Base-by-base conservation (phyloP, 2,329 filamentous ascomycete species). In the Coccinonectria pachysandricola region DNA sequence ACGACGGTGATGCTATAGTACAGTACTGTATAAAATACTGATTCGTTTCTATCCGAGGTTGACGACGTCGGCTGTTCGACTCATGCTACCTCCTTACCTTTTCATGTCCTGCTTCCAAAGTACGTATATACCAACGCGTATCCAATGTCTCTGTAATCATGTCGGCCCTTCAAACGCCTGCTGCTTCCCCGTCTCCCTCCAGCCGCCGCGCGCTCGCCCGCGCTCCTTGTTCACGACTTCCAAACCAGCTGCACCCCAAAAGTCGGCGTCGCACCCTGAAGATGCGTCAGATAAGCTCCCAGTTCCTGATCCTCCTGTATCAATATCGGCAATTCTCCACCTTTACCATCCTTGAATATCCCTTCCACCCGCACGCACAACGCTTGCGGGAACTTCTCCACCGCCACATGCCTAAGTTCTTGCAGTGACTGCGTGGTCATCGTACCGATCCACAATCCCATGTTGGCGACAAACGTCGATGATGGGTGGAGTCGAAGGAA, bases 291-390 rank as follows among this genome's bases (percentile, higher is more conserved):
- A 53, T 87, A 88, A 1, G 76, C 77, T 32, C 68, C 67, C 35
- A 91, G 50, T 54, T 88, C 80, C 35, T 74, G 70, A 41, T 87
- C 78, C 20, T 75, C 66, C 28, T 77, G 75, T 40, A 88, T 77
- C 29, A 65, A 57, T 43, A 82, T 68, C 10, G 60, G 60, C 22
- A 80, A 60, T 45, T 83, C 78, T 25, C 64, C 64, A 5, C 70
- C 74, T 36, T 64, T 64, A 9, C 57, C 62, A 42, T 72, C 64
- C 43, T 68, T 71, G 26, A 83, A 62, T 14, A 83, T 54, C 3
- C 79, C 81, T 42, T 84, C 73, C 10, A 86, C 64, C 15, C 65
- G 66, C 17, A 66, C 55, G 26, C 79, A 71, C 9, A 66, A 45
- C 0, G 67, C 65, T 6, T 71, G 71, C 0, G 74, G 71, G 33